Percentiles rank a stretch among this genome's conserved stretches.
Conservation (phyloP, 2,329 filamentous ascomycete genomes). For the Penicillium sp. region DNA sequence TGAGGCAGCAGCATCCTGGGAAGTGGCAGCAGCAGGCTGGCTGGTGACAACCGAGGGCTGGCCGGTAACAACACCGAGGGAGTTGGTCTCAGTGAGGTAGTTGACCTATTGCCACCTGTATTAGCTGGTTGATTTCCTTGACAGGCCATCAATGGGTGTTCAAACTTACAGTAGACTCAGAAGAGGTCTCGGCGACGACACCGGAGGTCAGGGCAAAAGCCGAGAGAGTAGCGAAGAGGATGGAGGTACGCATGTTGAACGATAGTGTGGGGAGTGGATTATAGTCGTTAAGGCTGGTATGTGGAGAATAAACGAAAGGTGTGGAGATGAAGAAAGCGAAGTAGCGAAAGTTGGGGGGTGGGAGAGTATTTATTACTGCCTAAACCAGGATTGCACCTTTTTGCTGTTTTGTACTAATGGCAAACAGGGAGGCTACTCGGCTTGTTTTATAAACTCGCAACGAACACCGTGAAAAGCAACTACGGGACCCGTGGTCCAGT, state of each 20-base stretch:
- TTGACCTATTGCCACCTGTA: slow-evolving; percentile 38
- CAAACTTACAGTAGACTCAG: not conserved
- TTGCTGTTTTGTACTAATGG: not conserved
- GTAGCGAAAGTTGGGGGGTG: not conserved
- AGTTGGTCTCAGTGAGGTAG: slow-evolving; percentile 52
- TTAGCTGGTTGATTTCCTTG: not conserved
- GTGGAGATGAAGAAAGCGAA: not conserved
- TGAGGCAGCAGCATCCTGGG: slow-evolving; percentile 40
- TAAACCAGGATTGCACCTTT: not conserved
- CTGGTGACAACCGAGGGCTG: slow-evolving; percentile 41
- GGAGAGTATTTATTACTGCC: not conserved
- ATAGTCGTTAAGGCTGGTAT: slow-evolving; percentile 3
- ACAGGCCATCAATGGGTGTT: not conserved
- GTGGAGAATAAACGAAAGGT: not conserved
- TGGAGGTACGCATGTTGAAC: slow-evolving; percentile 49
- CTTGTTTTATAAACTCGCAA: not conserved
- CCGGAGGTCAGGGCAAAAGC: slow-evolving; percentile 44
- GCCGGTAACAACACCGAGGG: slow-evolving; percentile 52
- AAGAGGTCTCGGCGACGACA: slow-evolving; percentile 25
- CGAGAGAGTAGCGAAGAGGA: slow-evolving; percentile 46
- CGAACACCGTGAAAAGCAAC: not conserved
- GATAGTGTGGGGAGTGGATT: slow-evolving; percentile 4
- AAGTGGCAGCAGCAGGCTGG: slow-evolving; percentile 31
- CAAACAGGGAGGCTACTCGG: not conserved
- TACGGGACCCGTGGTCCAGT: slow-evolving; percentile 10